Evolutionary conservation across 495 filamentous ascomycete species (phyloP), one percentile per base, ranked within the genome.

Genomic region (Rostrohypoxylon terebratum): DNA sequence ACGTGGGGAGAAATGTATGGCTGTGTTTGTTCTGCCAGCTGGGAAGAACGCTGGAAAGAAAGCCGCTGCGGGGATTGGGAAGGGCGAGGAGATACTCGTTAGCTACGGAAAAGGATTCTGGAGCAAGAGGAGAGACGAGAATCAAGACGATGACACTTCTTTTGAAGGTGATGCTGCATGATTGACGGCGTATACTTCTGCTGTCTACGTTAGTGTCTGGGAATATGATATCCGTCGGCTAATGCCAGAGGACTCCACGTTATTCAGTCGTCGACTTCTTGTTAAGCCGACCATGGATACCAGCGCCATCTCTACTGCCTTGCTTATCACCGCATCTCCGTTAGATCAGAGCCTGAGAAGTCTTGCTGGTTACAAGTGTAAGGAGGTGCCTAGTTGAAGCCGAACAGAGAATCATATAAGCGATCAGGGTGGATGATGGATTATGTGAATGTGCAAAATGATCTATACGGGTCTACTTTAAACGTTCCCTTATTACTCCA

Each of bases 101-200:
- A 90, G 84, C 75, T 91, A 91, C 77, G 90, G 88, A 9, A 90
- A 90, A 72, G 89, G 88, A 0, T 90, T 90, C 73, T 91, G 88
- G 89, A 83, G 84, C 50, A 83, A 77, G 20, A 70, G 75, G 60
- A 58, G 59, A 36, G 64, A 59, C n/a, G 73, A 73, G n/a, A 20
- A 44, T 63, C 82, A 81, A 61, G 79, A 83, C 45, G 78, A 79
- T 57, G 78, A 47, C 10, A 79, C 71, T 21, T 16, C 71, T 21
- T 16, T 18, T 42, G 42, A 11, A 2, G 33, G 54, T 38, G 18
- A 20, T 20, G 1, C 13, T 18, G 20, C 11, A 38, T 38, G 33
- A 42, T 50, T 10, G 8, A 50, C 14, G 13, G 9, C 20, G 11
- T 20, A 31, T 16, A n/a, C 31, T 31, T 23, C 4, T 33, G 33